Evolutionary conservation across 306 rosid species (phyloP).

Genomic region (Carpinus viminea): DNA sequence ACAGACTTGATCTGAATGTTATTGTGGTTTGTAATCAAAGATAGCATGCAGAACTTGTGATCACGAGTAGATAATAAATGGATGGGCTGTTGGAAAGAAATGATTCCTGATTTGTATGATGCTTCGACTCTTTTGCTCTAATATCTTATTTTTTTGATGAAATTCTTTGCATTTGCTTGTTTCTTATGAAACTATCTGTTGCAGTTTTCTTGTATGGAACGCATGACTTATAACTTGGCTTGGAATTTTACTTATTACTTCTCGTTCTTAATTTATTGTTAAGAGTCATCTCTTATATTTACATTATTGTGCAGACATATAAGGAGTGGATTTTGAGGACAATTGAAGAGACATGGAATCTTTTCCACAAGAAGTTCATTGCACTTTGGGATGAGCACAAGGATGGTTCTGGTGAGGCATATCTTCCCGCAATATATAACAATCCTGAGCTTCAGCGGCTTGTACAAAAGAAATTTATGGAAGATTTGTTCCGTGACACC

Average conservation of each 20-base stretch:
- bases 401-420: slow-evolving; percentile 80
- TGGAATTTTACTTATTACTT: neutral
- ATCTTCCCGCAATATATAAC: slow-evolving; percentile 76
- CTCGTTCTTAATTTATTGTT: neutral
- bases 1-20: neutral
- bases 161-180: neutral
- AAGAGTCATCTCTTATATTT: slow-evolving; percentile 16
- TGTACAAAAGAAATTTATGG: slow-evolving; percentile 61
- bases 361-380: slow-evolving; percentile 58
- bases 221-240: neutral
- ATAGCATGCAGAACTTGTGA: neutral
- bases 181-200: neutral
- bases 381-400: slow-evolving; percentile 76
- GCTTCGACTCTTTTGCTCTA: neutral
- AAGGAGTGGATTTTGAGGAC: slow-evolving; percentile 88
- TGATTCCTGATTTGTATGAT: neutral
- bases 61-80: neutral
- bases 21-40: neutral
- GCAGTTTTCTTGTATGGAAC: neutral
- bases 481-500: slow-evolving; percentile 70
- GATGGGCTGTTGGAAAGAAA: neutral
- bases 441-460: slow-evolving; percentile 58
- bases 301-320: slow-evolving; percentile 49
- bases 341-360: slow-evolving; percentile 77
- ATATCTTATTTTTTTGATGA: neutral